These are phyloP conservation scores for Lojkania enalia DNA, from an alignment of 2,329 filamentous ascomycete genomes.

Conservation along the genomic window DNA sequence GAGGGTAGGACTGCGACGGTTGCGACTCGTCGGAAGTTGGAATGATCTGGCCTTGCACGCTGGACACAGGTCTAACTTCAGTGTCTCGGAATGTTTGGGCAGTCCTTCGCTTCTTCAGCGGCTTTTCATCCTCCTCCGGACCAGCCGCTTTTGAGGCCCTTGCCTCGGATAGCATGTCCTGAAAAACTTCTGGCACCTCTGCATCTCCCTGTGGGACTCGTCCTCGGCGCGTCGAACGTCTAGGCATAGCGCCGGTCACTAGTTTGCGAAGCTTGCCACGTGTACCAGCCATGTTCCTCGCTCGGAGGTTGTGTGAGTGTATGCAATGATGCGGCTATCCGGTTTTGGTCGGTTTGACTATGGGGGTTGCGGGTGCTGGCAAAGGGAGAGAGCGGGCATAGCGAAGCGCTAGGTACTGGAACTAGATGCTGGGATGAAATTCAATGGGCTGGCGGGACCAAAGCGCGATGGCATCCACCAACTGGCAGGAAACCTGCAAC, in stretches of 20 bases:
- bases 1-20: background rate
- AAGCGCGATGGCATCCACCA: no score
- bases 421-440: no score
- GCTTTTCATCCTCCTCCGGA: slow-evolving; percentile 36
- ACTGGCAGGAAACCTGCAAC: no score
- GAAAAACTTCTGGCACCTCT: slow-evolving; percentile 49
- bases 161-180: slow-evolving; percentile 51
- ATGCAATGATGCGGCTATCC: no score
- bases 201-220: slow-evolving; percentile 26
- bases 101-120: slow-evolving; percentile 44
- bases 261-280: slow-evolving; percentile 28
- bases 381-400: no score
- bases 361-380: no score
- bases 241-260: slow-evolving; percentile 16
- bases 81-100: slow-evolving; percentile 10
- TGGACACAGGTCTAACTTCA: background rate
- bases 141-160: slow-evolving; percentile 34
- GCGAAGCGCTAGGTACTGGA: no score
- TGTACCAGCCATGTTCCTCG: slow-evolving; percentile 34
- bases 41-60: background rate
- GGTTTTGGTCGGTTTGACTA: no score
- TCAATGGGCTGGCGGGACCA: no score
- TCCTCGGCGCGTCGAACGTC: slow-evolving; percentile 29
- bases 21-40: background rate
- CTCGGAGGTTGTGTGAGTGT: no score